A percentile compares a stretch with the other conserved stretches of the same genome.
These are phyloP conservation scores for Cynanchum wilfordii DNA, from an alignment of 257 asterid species.

Conservation along the genomic window DNA sequence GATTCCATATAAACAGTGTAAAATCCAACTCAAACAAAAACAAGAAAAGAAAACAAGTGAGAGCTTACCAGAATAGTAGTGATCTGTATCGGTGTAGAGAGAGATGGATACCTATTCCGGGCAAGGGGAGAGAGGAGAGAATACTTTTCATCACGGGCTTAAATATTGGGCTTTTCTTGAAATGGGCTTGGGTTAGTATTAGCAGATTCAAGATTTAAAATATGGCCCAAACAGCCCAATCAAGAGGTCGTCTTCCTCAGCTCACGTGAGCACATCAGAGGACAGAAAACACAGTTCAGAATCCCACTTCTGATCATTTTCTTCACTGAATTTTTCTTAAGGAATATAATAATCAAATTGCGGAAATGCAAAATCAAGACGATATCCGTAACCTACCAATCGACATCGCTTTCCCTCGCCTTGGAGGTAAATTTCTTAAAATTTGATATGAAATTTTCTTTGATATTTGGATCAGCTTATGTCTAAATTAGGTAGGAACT, in stretches of 20 bases:
- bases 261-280: not conserved
- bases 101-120: not conserved
- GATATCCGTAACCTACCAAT: constrained; percentile 83
- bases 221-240: not conserved
- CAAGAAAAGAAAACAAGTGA: not conserved
- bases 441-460: not conserved
- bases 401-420: constrained; percentile 90
- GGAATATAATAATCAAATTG: not conserved
- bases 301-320: not conserved
- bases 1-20: not conserved
- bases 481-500: not conserved
- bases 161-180: not conserved
- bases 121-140: not conserved
- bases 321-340: not conserved
- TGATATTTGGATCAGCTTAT: not conserved
- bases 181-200: not conserved
- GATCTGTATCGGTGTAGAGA: not conserved
- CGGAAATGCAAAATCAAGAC: constrained; percentile 57
- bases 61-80: constrained; percentile 3
- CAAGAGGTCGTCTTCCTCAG: not conserved
- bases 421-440: constrained; percentile 52
- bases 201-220: not conserved
- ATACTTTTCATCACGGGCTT: not conserved
- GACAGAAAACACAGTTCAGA: not conserved
- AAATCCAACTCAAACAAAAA: not conserved